phyloP scores from a whole-genome alignment of 805 yeast species.

The Candida gorgasii region DNA sequence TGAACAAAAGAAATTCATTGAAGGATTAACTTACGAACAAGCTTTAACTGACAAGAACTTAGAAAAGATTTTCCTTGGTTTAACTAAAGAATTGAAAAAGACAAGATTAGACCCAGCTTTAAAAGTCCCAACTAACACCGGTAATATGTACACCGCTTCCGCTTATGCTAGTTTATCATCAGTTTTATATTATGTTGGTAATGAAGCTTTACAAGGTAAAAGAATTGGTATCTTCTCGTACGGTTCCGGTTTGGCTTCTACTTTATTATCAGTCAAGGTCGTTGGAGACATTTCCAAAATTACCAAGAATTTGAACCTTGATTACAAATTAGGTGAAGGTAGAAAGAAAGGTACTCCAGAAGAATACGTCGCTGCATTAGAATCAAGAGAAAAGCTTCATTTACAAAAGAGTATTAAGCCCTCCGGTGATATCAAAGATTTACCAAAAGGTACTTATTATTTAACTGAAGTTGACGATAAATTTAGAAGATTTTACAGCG shows the following conservation, averaged over 20 bases:
- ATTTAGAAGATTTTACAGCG: conserved; percentile 61
- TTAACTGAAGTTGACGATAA: conserved; percentile 81
- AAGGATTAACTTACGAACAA: conserved; percentile 65
- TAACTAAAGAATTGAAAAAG: conserved; percentile 67
- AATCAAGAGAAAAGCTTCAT: conserved; percentile 86
- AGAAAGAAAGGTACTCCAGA: conserved; percentile 73
- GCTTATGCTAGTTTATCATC: conserved; percentile 87
- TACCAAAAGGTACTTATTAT: conserved; percentile 80
- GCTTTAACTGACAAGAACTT: conserved; percentile 76
- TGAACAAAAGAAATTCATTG: conserved; percentile 55
- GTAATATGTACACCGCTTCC: conserved; percentile 97
- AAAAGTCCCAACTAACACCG: conserved; percentile 90
- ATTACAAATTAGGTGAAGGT: conserved; percentile 58
- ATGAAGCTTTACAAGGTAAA: conserved; percentile 73
- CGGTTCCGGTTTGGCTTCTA: conserved; percentile 96
- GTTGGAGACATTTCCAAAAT: conserved; percentile 78
- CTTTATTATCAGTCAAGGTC: conserved; percentile 77
- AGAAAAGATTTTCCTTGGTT: conserved; percentile 81
- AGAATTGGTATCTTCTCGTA: conserved; percentile 93
- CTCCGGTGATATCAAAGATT: conserved; percentile 69
- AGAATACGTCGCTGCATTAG: conserved; percentile 79
- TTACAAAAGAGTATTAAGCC: conserved; percentile 79
- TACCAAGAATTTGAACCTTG: conserved; percentile 63
- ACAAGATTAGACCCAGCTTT: conserved; percentile 78
- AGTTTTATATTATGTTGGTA: conserved; percentile 70